These are phyloP conservation scores for Volvox carteri DNA, from an alignment of 163 green algal species.

Conservation along the genomic window DNA sequence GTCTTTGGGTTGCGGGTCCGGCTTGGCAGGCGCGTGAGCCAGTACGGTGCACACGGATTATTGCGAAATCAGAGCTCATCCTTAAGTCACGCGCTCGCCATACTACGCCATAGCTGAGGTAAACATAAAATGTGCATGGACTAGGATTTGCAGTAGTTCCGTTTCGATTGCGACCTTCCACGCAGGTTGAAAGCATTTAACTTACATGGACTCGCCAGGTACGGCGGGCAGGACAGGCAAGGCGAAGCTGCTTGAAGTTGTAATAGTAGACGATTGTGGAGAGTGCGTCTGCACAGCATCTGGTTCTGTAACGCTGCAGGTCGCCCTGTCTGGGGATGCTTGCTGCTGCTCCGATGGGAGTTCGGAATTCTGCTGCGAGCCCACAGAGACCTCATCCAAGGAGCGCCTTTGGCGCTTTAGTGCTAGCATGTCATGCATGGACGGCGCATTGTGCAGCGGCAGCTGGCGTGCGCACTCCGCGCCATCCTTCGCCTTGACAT, in stretches of 20 bases:
- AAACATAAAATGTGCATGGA: too few species aligned
- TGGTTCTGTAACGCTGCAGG: neutral
- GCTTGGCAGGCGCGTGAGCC: too few species aligned
- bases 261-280: neutral
- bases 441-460: conserved; percentile 2
- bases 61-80: too few species aligned
- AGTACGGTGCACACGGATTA: too few species aligned
- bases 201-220: conserved; percentile 44
- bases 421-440: neutral
- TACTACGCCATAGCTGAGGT: too few species aligned
- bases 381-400: neutral
- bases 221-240: neutral
- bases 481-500: neutral
- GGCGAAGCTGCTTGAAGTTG: neutral
- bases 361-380: neutral
- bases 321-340: neutral
- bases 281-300: neutral
- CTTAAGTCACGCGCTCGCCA: too few species aligned
- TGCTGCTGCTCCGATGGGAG: neutral
- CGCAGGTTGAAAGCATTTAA: too few species aligned
- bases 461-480: neutral
- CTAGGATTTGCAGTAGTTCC: too few species aligned
- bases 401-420: neutral
- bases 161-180: too few species aligned
- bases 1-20: too few species aligned